A percentile compares a stretch with the other conserved stretches of the same genome.
These are phyloP conservation scores for Cetradonia linearis DNA, from an alignment of 495 filamentous ascomycete species.

Conservation along the genomic window DNA sequence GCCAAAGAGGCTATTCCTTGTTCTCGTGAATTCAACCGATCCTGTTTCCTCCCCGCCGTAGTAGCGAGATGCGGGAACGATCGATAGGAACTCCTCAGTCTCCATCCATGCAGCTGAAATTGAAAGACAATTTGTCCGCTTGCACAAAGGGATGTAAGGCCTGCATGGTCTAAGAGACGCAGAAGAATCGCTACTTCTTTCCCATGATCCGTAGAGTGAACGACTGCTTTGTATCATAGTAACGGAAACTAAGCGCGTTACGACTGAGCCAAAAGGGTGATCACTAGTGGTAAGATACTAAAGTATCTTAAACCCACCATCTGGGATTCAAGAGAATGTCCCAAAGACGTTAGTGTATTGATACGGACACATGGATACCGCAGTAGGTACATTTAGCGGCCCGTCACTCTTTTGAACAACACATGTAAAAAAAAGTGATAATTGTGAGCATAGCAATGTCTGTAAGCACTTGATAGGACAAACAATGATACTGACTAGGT, in stretches of 20 bases:
- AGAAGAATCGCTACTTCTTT: background rate
- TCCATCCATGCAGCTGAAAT: background rate
- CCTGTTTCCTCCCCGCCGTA: background rate
- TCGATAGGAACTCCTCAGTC: background rate
- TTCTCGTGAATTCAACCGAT: constrained; percentile 4
- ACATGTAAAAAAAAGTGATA: background rate
- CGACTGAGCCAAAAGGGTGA: too few species aligned
- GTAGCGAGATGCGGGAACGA: constrained; percentile 7
- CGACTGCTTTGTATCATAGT: background rate
- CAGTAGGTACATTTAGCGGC: background rate
- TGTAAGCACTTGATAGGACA: background rate
- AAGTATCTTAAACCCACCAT: too few species aligned
- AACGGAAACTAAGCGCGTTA: too few species aligned
- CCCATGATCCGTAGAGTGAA: background rate
- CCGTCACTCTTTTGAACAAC: background rate
- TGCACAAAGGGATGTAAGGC: background rate
- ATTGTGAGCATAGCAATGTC: background rate
- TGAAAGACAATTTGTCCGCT: background rate
- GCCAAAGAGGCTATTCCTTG: constrained; percentile 5
- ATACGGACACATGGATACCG: background rate
- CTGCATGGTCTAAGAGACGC: background rate
- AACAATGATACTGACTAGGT: background rate
- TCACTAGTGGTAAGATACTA: too few species aligned
- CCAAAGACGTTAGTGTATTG: background rate
- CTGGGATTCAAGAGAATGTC: background rate